A percentile compares a stretch with the other conserved stretches of the same genome.
Evolutionary conservation across 176 grass and related monocot genomes (phyloP).

Genomic region (Pontederia paniculata): DNA sequence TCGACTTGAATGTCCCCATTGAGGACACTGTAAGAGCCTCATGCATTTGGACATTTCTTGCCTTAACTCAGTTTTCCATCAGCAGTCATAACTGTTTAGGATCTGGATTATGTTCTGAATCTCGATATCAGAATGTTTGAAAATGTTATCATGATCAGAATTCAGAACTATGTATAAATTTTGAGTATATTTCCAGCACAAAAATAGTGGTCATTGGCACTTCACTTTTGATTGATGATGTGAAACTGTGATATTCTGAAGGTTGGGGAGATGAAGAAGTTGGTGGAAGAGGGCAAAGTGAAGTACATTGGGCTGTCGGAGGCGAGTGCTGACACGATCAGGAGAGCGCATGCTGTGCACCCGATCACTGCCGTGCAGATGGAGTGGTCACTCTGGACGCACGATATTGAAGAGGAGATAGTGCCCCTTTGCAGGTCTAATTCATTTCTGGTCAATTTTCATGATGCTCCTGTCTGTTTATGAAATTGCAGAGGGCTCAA

Average conservation of each 20-base stretch:
- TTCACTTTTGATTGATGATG: too few relatives aligned
- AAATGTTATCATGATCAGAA: too few relatives aligned
- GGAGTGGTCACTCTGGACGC: slow-evolving; percentile 15
- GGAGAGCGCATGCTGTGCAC: slow-evolving; percentile 4
- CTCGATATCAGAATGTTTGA: too few relatives aligned
- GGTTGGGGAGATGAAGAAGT: slow-evolving; percentile 16
- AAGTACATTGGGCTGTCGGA: slow-evolving; percentile 12
- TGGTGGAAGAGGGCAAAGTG: slow-evolving; percentile 14
- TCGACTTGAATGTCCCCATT: slow-evolving; percentile 9
- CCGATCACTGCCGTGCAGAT: slow-evolving; percentile 1
- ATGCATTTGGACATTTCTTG: too few relatives aligned
- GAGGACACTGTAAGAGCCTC: slow-evolving; percentile 6
- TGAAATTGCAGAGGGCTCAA: too few relatives aligned
- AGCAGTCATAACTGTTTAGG: too few relatives aligned
- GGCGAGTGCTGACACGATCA: slow-evolving; percentile 3
- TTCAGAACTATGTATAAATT: too few relatives aligned
- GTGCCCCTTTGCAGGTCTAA: slow-evolving; percentile 15
- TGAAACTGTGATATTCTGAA: not conserved
- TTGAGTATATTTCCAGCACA: too few relatives aligned
- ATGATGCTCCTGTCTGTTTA: too few relatives aligned
- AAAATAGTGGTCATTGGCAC: too few relatives aligned
- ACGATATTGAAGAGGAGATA: slow-evolving; percentile 7
- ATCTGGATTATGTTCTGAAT: too few relatives aligned
- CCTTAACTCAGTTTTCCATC: too few relatives aligned
- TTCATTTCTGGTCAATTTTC: not conserved